These are phyloP conservation scores for Juncus effusus DNA, from an alignment of 176 grass and related monocot genomes.

Conservation along the genomic window DNA sequence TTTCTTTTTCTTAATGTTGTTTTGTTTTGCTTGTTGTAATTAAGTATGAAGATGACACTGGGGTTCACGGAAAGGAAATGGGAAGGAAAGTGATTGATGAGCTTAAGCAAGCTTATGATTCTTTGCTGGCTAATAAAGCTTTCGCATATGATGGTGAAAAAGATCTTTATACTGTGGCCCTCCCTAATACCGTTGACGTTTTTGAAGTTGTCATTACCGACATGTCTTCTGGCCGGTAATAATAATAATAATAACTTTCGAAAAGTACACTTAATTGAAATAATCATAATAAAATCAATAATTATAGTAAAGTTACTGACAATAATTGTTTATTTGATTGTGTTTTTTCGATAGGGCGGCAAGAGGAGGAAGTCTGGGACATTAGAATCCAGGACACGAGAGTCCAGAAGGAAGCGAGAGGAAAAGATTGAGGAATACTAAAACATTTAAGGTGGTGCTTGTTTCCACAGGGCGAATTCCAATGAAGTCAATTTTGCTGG, in stretches of 20 bases:
- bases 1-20: no score
- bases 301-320: no score
- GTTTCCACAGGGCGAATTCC: constrained; percentile 67
- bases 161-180: constrained; percentile 72
- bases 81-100: constrained; percentile 70
- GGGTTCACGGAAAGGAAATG: constrained; percentile 65
- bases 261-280: neutral
- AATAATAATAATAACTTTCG: neutral
- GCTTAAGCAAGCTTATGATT: constrained; percentile 57
- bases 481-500: constrained; percentile 65
- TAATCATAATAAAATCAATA: no score
- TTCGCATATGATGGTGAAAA: constrained; percentile 97
- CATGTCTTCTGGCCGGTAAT: constrained; percentile 52
- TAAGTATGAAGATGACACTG: constrained; percentile 82
- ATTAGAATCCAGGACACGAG: neutral
- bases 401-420: constrained; percentile 51
- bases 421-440: constrained; percentile 51
- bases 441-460: constrained; percentile 69
- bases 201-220: constrained; percentile 68
- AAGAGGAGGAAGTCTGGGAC: constrained; percentile 48
- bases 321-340: no score
- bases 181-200: constrained; percentile 60
- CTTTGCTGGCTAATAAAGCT: constrained; percentile 64
- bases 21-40: constrained; percentile 43
- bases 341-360: constrained; percentile 17